phyloP scores from a whole-genome alignment of 2,329 filamentous ascomycete genomes.

The Tothia fuscella region DNA sequence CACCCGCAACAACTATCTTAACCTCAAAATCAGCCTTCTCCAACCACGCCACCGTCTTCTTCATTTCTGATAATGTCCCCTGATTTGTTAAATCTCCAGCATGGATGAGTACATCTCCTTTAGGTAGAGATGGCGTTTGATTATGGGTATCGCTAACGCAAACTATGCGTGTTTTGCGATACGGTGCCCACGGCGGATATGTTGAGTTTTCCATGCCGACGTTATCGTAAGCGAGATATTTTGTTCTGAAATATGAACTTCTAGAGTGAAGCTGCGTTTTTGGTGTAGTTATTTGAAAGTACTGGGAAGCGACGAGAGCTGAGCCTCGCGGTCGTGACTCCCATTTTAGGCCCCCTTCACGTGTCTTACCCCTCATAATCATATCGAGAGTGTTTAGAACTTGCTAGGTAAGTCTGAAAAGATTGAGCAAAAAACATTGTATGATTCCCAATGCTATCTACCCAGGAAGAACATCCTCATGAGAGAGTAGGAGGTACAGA shows the following conservation, averaged over 20 bases:
- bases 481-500: too few species aligned
- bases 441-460: background rate
- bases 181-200: too few species aligned
- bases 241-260: too few species aligned
- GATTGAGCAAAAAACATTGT: background rate
- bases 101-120: slow-evolving; percentile 63
- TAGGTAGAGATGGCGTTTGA: slow-evolving; percentile 49
- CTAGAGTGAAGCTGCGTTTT: too few species aligned
- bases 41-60: slow-evolving; percentile 68
- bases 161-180: slow-evolving; percentile 39
- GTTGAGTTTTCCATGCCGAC: too few species aligned
- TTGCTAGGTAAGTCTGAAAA: background rate
- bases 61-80: slow-evolving; percentile 59
- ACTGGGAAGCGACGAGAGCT: too few species aligned
- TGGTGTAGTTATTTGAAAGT: too few species aligned
- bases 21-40: slow-evolving; percentile 42
- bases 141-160: slow-evolving; percentile 72
- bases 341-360: too few species aligned
- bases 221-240: too few species aligned
- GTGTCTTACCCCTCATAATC: too few species aligned
- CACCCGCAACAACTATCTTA: slow-evolving; percentile 59
- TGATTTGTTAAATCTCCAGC: slow-evolving; percentile 68
- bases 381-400: too few species aligned
- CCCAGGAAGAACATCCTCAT: background rate
- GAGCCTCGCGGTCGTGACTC: too few species aligned